Evolutionary conservation across 495 filamentous ascomycete genomes (phyloP).

Genomic region (Aspergillus hancockii): DNA sequence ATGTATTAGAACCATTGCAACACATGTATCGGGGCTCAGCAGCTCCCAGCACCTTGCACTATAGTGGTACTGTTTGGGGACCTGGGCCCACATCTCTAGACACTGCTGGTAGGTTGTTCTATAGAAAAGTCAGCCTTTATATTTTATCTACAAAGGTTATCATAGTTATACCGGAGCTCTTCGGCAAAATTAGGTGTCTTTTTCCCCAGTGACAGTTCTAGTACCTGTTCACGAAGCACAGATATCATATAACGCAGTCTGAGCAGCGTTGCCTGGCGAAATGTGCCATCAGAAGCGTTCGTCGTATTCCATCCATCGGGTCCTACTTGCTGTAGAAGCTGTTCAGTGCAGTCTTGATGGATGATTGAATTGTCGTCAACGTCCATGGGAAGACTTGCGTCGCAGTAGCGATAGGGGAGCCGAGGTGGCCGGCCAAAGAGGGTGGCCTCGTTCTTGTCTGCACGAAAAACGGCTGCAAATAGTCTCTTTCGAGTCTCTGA

Average conservation of each 20-base stretch:
- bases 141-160: too few species aligned
- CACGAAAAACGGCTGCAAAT: constrained; percentile 42
- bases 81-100: constrained; percentile 9
- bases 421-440: constrained; percentile 53
- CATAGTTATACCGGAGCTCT: constrained; percentile 9
- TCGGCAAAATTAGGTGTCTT: constrained; percentile 10
- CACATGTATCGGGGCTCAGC: background rate
- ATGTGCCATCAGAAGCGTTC: constrained; percentile 20
- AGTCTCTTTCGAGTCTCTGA: constrained; percentile 43
- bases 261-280: constrained; percentile 38
- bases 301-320: constrained; percentile 41
- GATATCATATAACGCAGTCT: constrained; percentile 45
- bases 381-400: constrained; percentile 52
- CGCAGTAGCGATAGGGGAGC: constrained; percentile 45
- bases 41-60: background rate
- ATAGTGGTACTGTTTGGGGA: constrained; percentile 27
- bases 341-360: constrained; percentile 31
- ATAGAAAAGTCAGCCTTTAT: background rate
- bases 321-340: constrained; percentile 34
- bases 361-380: constrained; percentile 44
- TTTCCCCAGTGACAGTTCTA: constrained; percentile 50
- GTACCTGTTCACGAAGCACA: constrained; percentile 48
- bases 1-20: background rate
- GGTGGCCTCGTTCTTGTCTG: constrained; percentile 45
- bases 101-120: constrained; percentile 8